phyloP scores from a whole-genome alignment of 73 alveolate genomes.

The Symbiodinium pilosum region DNA sequence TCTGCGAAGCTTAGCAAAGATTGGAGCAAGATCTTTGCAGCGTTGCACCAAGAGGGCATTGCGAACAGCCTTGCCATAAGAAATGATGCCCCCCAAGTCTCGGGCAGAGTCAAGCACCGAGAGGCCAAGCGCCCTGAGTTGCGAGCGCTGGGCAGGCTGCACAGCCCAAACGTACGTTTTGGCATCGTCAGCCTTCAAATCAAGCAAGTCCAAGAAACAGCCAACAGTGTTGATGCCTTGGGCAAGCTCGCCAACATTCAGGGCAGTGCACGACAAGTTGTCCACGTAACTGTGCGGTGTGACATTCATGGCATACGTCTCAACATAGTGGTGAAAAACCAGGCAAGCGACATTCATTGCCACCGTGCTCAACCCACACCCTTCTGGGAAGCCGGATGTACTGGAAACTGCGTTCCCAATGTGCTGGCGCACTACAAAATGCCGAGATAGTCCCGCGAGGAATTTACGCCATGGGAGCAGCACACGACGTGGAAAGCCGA shows the following conservation, averaged over 20 bases:
- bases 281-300: not conserved
- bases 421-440: not conserved
- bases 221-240: not conserved
- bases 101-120: not conserved
- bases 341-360: not conserved
- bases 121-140: not conserved
- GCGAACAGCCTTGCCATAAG: not conserved
- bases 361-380: not conserved
- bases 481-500: not conserved
- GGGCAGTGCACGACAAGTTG: not conserved
- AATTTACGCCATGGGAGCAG: not conserved
- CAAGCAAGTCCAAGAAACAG: not conserved
- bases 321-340: not conserved
- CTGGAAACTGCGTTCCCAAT: not conserved
- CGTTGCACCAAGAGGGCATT: not conserved
- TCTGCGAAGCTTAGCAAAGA: not conserved
- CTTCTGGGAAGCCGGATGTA: not conserved
- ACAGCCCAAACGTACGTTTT: not conserved
- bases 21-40: not conserved
- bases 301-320: not conserved
- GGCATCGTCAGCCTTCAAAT: not conserved
- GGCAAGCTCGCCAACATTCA: not conserved
- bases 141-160: not conserved
- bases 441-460: not conserved
- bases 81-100: constrained; percentile 8